A percentile compares a stretch with the other conserved stretches of the same genome.
These are phyloP conservation scores for Pseudogymnoascus sp. DNA, from an alignment of 2,329 filamentous ascomycete species.

Conservation along the genomic window DNA sequence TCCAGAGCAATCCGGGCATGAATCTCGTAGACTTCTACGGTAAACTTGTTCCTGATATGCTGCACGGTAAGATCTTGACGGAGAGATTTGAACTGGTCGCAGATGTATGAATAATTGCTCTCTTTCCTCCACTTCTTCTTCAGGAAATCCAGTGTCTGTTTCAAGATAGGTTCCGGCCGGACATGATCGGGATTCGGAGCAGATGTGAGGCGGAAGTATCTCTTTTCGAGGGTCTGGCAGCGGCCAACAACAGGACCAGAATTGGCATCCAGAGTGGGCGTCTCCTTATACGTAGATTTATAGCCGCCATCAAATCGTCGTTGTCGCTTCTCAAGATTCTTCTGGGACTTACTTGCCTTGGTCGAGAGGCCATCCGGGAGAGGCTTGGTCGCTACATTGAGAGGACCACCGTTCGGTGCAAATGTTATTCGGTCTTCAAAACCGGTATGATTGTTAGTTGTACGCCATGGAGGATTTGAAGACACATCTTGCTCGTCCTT, in stretches of 20 bases:
- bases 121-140: conserved; percentile 94
- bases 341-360: conserved; percentile 80
- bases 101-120: conserved; percentile 93
- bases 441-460: conserved; percentile 49
- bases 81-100: conserved; percentile 98
- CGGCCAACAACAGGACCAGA: conserved; percentile 76
- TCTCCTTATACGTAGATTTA: conserved; percentile 44
- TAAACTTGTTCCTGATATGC: conserved; percentile 94
- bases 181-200: conserved; percentile 84
- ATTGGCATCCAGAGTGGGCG: conserved; percentile 49
- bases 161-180: conserved; percentile 71
- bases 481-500: conserved; percentile 42
- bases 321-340: conserved; percentile 78
- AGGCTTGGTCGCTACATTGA: conserved; percentile 37
- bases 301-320: conserved; percentile 73
- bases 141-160: conserved; percentile 77
- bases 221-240: conserved; percentile 80
- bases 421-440: conserved; percentile 69
- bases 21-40: conserved; percentile 92
- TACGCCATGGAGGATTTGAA: conserved; percentile 64
- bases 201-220: conserved; percentile 86
- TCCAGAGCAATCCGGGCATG: conserved; percentile 96
- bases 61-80: conserved; percentile 97
- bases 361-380: conserved; percentile 37
- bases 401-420: conserved; percentile 19